Base-by-base conservation (phyloP, 345 rosid species). In the Hibiscus tridactylites region DNA sequence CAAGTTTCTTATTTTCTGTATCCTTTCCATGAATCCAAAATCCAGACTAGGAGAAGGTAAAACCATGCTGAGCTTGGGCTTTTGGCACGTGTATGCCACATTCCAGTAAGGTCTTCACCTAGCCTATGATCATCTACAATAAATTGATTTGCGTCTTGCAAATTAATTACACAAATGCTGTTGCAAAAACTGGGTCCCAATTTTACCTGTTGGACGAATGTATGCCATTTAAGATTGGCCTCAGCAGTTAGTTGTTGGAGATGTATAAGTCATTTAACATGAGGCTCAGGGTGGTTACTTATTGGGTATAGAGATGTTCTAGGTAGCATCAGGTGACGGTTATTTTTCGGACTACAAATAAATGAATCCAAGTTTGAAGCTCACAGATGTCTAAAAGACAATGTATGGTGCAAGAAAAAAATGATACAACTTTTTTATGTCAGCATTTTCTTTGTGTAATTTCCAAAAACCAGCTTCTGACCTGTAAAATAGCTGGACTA, bases 401-500 rank as follows among this genome's bases (percentile, higher is more conserved):
- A 67, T 49, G 13, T 47, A 28, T 47, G 39, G 39, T 66, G 70
- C 15, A 26, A 47, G 56, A 26, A 1, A 28, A 39, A 53, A 56
- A 19, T 70, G 13, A 37, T 19, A 42, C 17, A 5, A 19, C 53
- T 39, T 39, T 0, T 65, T 33, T 70, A 6, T 58, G 39, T 71
- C 56, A 37, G 16, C 11, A 56, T 39, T 37, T 19, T 10, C 16
- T 19, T 54, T 10, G n/a, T 26, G 21, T 49, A 62, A 11, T 53
- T 63, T 37, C 19, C 19, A 65, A 21, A 17, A 77, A 49, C 7
- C 56, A 46, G 70, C 26, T 19, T 54, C 82, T 68, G 70, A 90
- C 97, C 97, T 94, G 98, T 74, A 94, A 80, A 74, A 94, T 94
- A 77, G 97, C 98, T 70, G 98, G 98, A 77, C 97, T 91, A 21